Evolutionary conservation across 2,329 filamentous ascomycete genomes (phyloP).

Genomic region (Trichoderma brevicompactum): DNA sequence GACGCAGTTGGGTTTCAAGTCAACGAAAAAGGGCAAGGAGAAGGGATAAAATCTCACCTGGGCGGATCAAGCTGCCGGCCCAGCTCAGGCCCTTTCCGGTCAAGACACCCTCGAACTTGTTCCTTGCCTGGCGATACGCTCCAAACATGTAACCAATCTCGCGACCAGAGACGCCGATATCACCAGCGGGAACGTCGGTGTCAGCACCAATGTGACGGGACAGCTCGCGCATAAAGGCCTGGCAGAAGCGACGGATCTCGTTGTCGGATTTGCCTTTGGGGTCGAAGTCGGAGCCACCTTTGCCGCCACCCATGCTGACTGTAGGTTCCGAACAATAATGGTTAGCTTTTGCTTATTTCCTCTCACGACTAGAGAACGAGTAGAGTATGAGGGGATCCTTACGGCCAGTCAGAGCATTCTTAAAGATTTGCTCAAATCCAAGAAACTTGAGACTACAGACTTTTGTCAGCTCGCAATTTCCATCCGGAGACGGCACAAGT

Average conservation of each 20-base stretch:
- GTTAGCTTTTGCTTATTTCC: neutral
- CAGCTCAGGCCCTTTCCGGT: conserved; percentile 93
- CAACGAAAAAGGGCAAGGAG: neutral
- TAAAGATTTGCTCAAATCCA: conserved; percentile 99
- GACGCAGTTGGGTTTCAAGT: neutral
- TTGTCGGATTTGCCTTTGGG: conserved; percentile 98
- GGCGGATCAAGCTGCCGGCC: conserved; percentile 92
- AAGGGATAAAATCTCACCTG: conserved; percentile 49
- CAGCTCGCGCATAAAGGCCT: conserved; percentile 93
- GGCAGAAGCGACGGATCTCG: conserved; percentile 97
- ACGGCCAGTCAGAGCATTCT: conserved; percentile 97
- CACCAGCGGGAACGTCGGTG: conserved; percentile 94
- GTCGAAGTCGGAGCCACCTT: conserved; percentile 98
- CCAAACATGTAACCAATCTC: conserved; percentile 97
- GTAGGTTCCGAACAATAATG: neutral
- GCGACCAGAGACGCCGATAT: conserved; percentile 90
- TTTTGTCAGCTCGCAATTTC: neutral
- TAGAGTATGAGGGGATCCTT: conserved; percentile 48
- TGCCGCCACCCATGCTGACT: conserved; percentile 86
- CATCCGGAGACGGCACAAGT: conserved; percentile 35
- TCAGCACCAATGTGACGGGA: conserved; percentile 95
- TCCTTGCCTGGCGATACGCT: conserved; percentile 84
- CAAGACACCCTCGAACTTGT: conserved; percentile 93
- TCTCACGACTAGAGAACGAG: neutral
- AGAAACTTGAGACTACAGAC: conserved; percentile 80